A percentile compares a stretch with the other conserved stretches of the same genome.
phyloP scores from a whole-genome alignment of 176 grass and related monocot species.

The Oryza rufipogon region DNA sequence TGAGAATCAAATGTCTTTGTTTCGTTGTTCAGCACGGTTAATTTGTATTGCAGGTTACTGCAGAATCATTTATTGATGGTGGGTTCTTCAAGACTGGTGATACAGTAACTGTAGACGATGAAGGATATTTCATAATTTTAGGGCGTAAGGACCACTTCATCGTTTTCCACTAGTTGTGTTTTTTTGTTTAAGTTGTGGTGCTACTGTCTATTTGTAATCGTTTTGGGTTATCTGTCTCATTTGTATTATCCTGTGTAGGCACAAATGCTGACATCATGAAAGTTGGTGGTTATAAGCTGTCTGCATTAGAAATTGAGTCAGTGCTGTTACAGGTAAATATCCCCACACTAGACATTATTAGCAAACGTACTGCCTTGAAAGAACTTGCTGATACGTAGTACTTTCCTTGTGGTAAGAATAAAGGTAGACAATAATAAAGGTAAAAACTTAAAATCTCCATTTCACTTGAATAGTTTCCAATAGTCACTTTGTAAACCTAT shows the following conservation, averaged over 20 bases:
- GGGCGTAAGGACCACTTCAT: slow-evolving; percentile 69
- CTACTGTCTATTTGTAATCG: not conserved
- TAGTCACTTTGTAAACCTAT: not conserved
- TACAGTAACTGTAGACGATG: slow-evolving; percentile 82
- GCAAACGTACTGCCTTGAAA: slow-evolving; percentile 9
- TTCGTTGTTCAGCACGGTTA: slow-evolving; percentile 25
- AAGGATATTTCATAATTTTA: slow-evolving; percentile 89
- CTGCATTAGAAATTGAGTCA: slow-evolving; percentile 93
- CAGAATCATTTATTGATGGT: slow-evolving; percentile 75
- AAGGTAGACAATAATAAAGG: slow-evolving; percentile 3
- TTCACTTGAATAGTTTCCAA: not conserved
- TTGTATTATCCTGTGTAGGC: slow-evolving; percentile 53
- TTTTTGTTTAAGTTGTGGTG: slow-evolving; percentile 34
- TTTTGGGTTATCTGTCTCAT: slow-evolving; percentile 12
- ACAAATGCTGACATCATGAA: slow-evolving; percentile 99
- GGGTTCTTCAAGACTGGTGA: slow-evolving; percentile 97
- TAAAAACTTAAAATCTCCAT: slow-evolving; percentile 17
- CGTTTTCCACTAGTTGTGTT: not conserved
- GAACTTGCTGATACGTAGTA: not conserved
- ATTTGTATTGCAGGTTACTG: slow-evolving; percentile 69
- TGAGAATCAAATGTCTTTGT: slow-evolving; percentile 36
- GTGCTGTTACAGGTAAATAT: slow-evolving; percentile 78
- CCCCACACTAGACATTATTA: not conserved
- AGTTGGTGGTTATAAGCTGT: slow-evolving; percentile 96
- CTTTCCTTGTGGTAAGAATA: not conserved